Percentiles rank a stretch among this genome's conserved stretches.
phyloP scores from a whole-genome alignment of 352 stramenopile genomes.

The Pilasporangium apinafurcum region DNA sequence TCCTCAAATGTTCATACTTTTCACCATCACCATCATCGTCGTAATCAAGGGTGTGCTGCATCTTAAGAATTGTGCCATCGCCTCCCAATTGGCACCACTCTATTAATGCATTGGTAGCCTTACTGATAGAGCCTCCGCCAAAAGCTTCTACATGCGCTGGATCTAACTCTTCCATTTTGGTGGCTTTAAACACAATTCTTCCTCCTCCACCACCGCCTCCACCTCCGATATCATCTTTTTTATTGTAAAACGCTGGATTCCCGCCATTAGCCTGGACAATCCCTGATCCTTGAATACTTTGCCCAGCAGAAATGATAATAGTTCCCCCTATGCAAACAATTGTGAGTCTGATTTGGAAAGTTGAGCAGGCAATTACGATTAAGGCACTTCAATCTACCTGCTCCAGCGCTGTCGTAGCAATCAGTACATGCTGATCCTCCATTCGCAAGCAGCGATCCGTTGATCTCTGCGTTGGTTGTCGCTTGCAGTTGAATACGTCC shows the following conservation, averaged over 20 bases:
- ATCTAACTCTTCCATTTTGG: slow-evolving; percentile 27
- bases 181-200: slow-evolving; percentile 44
- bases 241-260: slow-evolving; percentile 27
- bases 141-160: slow-evolving; percentile 37
- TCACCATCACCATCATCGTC: slow-evolving; percentile 5
- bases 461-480: slow-evolving; percentile 30
- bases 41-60: slow-evolving; percentile 25
- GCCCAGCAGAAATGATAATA: slow-evolving; percentile 27
- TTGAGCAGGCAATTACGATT: background rate
- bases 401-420: slow-evolving; percentile 55
- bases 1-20: background rate
- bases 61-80: slow-evolving; percentile 69
- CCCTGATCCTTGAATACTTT: slow-evolving; percentile 30
- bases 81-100: slow-evolving; percentile 76
- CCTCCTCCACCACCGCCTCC: slow-evolving; percentile 56
- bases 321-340: slow-evolving; percentile 29
- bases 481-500: slow-evolving; percentile 48
- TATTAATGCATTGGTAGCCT: slow-evolving; percentile 20
- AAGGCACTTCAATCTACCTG: slow-evolving; percentile 15
- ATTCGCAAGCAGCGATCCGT: slow-evolving; percentile 61
- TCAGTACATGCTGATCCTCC: slow-evolving; percentile 41
- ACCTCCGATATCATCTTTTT: slow-evolving; percentile 19
- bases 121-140: slow-evolving; percentile 29
- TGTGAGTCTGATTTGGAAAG: background rate
- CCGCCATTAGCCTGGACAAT: slow-evolving; percentile 50